phyloP scores from a whole-genome alignment of 1,139 yeast genomes.

The Candida sanyaensis region DNA sequence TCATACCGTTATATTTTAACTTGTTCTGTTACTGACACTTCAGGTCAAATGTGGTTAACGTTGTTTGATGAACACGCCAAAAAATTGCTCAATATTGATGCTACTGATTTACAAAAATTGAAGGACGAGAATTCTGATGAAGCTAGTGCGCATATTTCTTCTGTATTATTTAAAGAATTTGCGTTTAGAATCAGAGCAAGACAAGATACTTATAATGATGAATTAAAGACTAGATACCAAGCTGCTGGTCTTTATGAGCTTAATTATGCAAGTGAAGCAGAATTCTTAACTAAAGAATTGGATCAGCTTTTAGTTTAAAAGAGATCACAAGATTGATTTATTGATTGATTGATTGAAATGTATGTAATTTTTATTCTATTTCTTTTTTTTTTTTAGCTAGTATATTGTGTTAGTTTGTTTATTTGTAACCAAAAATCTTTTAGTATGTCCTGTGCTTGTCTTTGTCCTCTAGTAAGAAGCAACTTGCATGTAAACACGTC shows the following conservation, averaged over 20 bases:
- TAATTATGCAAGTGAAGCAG: constrained; percentile 65
- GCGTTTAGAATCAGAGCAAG: constrained; percentile 78
- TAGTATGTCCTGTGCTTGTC: constrained; percentile 57
- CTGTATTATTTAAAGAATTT: constrained; percentile 66
- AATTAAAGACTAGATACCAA: constrained; percentile 73
- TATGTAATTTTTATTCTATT: neutral
- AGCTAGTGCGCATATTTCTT: constrained; percentile 50
- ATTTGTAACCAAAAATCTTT: constrained; percentile 65
- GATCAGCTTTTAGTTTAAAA: constrained; percentile 35
- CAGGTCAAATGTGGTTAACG: constrained; percentile 87
- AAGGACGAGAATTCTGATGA: constrained; percentile 45
- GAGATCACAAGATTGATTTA: no score
- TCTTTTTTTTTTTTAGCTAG: neutral
- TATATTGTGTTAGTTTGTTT: constrained; percentile 48
- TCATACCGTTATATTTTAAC: constrained; percentile 77
- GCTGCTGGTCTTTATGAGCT: constrained; percentile 56
- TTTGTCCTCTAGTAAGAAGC: constrained; percentile 63
- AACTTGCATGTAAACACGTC: constrained; percentile 54
- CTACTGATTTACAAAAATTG: constrained; percentile 61
- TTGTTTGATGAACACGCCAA: constrained; percentile 85
- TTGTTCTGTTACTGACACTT: constrained; percentile 69
- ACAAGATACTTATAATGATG: constrained; percentile 82
- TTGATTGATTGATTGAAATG: neutral
- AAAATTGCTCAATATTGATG: constrained; percentile 65
- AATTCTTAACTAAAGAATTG: constrained; percentile 54